Base-by-base conservation (phyloP, 805 yeast genomes). In the Saccharomycopsis amapae region DNA sequence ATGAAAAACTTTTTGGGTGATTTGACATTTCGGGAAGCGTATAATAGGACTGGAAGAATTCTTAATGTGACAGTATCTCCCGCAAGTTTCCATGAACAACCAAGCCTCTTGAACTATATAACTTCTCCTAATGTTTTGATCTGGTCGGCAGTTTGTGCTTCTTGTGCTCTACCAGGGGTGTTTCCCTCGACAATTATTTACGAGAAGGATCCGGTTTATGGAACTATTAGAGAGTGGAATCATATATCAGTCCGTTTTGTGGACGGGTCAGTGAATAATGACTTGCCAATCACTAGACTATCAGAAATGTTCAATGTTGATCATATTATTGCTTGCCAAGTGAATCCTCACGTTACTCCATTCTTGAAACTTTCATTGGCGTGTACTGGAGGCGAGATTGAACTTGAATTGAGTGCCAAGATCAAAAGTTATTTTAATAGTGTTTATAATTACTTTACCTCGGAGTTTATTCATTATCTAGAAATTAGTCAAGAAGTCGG, bases 251-350 rank as follows among this genome's bases (percentile, higher is more conserved):
- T 82, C 31, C 82, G 84, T 56, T 93, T 84, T 63, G 89, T 93
- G 25, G 99, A 93, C 62, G 99, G 99, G 0, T 87, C 96, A 0
- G 96, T 93, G 5, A 94, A 90, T 58, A 85, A 86, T 52, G 99
- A 93, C 62, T 66, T 93, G 43, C 99, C 99, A 3, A 81, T 88
- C 23, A 73, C 94, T 1, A 73, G 97, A 54, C 68, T 93, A 19
- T 82, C 94, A 18, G 98, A 93, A 60, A 88, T 93, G 96, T 93
- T 93, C 62, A 90, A 93, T 58, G 96, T 93, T 25, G 95, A 93
- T 60, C 96, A 93, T 62, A 89, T 93, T 51, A 88, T 93, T 55
- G 98, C 97, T 0, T 90, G 95, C 38, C 99, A 93, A 61, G 98
- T 93, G 1, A 93, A 93, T 58, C 95, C 97, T 0, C 98, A 93